A percentile compares a stretch with the other conserved stretches of the same genome.
Conservation (phyloP, 2,329 filamentous ascomycete species). For the Uncinocarpus reesii region DNA sequence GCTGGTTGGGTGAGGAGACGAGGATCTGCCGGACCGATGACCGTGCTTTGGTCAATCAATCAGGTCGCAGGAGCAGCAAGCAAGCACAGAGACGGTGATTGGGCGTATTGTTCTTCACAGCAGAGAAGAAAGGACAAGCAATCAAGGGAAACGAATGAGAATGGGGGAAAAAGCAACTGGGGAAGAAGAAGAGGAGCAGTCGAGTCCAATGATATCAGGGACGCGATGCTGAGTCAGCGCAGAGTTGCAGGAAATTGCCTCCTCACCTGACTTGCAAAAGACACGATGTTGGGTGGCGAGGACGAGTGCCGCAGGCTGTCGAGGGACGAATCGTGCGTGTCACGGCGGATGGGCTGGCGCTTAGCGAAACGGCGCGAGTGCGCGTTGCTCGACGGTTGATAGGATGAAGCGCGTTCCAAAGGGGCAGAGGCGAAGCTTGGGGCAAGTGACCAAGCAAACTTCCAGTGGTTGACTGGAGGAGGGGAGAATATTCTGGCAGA, state of each 20-base stretch:
- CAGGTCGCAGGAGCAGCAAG: not conserved
- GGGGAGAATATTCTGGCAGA: not conserved
- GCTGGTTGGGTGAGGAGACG: not conserved
- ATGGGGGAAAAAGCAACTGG: no score
- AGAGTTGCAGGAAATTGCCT: not conserved
- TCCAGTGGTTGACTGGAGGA: not conserved
- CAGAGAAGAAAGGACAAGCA: not conserved
- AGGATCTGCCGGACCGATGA: conserved; percentile 7
- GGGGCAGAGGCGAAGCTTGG: not conserved
- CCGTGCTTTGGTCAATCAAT: conserved; percentile 6
- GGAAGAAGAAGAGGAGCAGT: no score
- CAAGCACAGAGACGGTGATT: not conserved
- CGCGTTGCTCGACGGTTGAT: no score
- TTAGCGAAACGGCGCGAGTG: conserved; percentile 4
- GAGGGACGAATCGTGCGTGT: not conserved
- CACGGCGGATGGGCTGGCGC: not conserved
- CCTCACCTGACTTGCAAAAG: not conserved
- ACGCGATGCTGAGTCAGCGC: conserved; percentile 1
- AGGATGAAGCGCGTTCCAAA: not conserved
- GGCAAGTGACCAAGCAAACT: conserved; percentile 1
- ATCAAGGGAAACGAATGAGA: not conserved
- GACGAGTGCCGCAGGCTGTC: not conserved
- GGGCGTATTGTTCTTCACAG: not conserved
- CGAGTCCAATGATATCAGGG: conserved; percentile 3
- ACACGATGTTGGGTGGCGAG: conserved; percentile 7